phyloP scores from a whole-genome alignment of 1,284 basidiomycete species.

The Leccinum solheimii region DNA sequence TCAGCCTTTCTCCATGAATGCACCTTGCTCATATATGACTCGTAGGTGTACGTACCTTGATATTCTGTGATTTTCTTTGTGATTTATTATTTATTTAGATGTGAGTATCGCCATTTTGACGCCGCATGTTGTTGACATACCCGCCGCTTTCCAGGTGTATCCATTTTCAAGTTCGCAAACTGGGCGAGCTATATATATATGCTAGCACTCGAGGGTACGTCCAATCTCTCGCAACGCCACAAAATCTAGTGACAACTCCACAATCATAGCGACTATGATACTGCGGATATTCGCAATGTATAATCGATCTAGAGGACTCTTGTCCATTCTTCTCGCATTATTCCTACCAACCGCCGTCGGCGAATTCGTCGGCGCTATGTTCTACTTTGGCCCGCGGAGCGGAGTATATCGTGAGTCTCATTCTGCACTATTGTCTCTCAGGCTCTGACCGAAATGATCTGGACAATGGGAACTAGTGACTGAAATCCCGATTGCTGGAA shows the following conservation, averaged over 20 bases:
- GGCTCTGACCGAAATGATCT: not conserved
- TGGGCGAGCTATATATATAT: constrained; percentile 8
- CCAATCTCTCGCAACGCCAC: not conserved
- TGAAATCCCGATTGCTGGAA: not conserved
- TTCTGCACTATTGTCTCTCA: not conserved
- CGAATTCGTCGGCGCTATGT: not conserved
- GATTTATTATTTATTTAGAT: constrained; percentile 1
- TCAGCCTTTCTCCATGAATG: not conserved
- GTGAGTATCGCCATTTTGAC: not conserved
- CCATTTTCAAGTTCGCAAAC: constrained; percentile 1
- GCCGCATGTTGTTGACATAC: not conserved
- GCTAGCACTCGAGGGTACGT: constrained; percentile 8
- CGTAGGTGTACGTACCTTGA: constrained; percentile 4
- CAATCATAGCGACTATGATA: constrained; percentile 9
- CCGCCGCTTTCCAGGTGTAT: not conserved
- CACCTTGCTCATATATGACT: not conserved
- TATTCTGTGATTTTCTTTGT: not conserved
- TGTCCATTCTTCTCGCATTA: constrained; percentile 3
- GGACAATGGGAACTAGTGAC: not conserved
- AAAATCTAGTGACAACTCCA: not conserved
- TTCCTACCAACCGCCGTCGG: constrained; percentile 3
- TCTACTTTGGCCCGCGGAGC: constrained; percentile 4
- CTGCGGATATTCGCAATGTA: constrained; percentile 12
- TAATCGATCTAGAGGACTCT: constrained; percentile 7
- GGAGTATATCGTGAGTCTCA: constrained; percentile 4